phyloP scores from a whole-genome alignment of 2,329 filamentous ascomycete species.

The Herpomyces periplanetae region DNA sequence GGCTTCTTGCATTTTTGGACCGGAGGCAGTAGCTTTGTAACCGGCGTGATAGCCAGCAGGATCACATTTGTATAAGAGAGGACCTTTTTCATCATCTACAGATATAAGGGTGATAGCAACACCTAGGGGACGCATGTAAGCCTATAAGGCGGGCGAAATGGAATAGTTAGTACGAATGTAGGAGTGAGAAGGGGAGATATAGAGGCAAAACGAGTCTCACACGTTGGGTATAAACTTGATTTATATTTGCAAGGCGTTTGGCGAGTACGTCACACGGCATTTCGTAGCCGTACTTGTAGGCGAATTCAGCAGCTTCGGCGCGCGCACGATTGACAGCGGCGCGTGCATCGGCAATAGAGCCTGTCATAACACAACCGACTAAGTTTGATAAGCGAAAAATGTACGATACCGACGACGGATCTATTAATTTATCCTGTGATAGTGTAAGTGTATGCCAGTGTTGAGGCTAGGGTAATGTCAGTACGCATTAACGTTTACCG shows the following conservation, averaged over 20 bases:
- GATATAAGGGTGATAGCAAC: constrained; percentile 84
- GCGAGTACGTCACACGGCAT: constrained; percentile 93
- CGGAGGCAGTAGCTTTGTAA: constrained; percentile 89
- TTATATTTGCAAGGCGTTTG: constrained; percentile 93
- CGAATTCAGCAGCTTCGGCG: constrained; percentile 83
- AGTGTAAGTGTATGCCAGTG: constrained; percentile 3
- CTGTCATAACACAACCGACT: constrained; percentile 91
- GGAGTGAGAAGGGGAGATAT: background rate
- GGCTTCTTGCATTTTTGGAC: constrained; percentile 92
- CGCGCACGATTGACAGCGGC: constrained; percentile 70
- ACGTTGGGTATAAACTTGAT: constrained; percentile 90
- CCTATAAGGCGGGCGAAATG: constrained; percentile 12
- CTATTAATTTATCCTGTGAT: constrained; percentile 77
- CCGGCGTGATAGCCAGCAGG: constrained; percentile 91
- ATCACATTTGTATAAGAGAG: constrained; percentile 91
- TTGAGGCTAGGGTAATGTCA: background rate
- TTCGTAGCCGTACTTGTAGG: constrained; percentile 95
- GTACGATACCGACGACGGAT: constrained; percentile 80
- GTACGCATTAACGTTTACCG: constrained; percentile 31
- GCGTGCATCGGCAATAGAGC: constrained; percentile 82
- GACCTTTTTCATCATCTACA: constrained; percentile 58
- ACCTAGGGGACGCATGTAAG: constrained; percentile 90
- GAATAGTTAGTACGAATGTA: background rate
- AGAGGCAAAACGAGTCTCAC: constrained; percentile 13
- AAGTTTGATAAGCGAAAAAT: constrained; percentile 88